phyloP scores from a whole-genome alignment of 768 basidiomycete species.

The Saitozyma sp. region DNA sequence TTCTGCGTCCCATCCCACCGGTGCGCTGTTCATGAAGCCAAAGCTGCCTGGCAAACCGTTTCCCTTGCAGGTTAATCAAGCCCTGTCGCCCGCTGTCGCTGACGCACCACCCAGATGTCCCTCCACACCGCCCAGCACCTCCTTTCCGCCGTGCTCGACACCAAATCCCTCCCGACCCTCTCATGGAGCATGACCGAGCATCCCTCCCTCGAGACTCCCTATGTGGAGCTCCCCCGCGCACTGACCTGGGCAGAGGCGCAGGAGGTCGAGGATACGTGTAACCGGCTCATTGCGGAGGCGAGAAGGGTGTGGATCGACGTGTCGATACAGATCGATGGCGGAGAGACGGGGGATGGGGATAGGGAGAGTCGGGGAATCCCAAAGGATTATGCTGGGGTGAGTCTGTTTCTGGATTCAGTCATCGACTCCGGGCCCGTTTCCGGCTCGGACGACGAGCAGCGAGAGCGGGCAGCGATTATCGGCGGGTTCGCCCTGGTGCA shows the following conservation, averaged over 20 bases:
- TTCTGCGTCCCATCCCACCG: no score
- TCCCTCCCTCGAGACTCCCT: constrained; percentile 47
- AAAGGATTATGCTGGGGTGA: constrained; percentile 49
- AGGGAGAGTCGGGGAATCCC: constrained; percentile 46
- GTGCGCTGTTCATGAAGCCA: background rate
- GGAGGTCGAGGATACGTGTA: constrained; percentile 42
- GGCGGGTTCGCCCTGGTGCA: background rate
- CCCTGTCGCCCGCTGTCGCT: background rate
- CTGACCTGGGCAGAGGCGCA: constrained; percentile 41
- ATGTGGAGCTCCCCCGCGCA: constrained; percentile 45
- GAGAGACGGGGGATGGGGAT: constrained; percentile 22
- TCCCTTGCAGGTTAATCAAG: background rate
- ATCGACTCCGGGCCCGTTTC: background rate
- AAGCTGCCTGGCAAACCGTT: constrained; percentile 1
- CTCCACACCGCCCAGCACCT: constrained; percentile 51
- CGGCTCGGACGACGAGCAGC: background rate
- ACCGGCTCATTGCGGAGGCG: constrained; percentile 35
- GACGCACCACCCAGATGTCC: constrained; percentile 34
- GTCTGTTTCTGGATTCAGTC: constrained; percentile 5
- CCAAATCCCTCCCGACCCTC: constrained; percentile 37
- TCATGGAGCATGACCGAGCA: constrained; percentile 47
- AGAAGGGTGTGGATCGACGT: constrained; percentile 49
- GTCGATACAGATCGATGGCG: constrained; percentile 29
- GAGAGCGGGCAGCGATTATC: background rate
- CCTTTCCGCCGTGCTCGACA: constrained; percentile 49